Conservation (phyloP, 2,329 filamentous ascomycete species). For the Cordyceps pruinosa region DNA sequence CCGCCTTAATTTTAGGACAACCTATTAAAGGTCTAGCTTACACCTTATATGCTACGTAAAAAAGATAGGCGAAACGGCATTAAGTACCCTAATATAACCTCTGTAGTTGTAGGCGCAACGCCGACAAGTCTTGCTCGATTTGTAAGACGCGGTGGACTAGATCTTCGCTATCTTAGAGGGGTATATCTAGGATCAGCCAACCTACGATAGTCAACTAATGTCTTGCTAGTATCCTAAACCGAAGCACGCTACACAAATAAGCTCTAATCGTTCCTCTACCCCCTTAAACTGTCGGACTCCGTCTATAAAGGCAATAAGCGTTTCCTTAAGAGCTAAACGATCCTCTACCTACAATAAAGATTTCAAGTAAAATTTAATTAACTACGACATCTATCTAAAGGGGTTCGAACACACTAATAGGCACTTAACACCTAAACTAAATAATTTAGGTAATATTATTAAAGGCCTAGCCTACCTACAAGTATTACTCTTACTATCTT, state of each 20-base stretch:
- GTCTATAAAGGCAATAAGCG: conserved; percentile 16
- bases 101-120: background rate
- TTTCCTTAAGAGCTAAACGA: conserved; percentile 14
- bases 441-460: background rate
- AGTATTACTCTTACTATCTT: conserved; percentile 30
- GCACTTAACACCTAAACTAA: background rate
- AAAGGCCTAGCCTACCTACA: background rate
- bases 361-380: conserved; percentile 32
- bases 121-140: background rate
- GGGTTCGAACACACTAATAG: background rate
- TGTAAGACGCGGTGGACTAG: conserved; percentile 17
- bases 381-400: conserved; percentile 25
- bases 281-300: conserved; percentile 11
- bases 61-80: conserved; percentile 19
- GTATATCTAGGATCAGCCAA: conserved; percentile 12
- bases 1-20: conserved; percentile 18
- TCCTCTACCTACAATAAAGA: conserved; percentile 24
- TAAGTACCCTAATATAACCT: background rate
- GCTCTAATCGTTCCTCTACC: background rate
- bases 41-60: conserved; percentile 21
- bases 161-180: conserved; percentile 19
- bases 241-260: background rate
- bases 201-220: background rate
- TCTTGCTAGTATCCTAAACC: background rate
- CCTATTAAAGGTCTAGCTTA: conserved; percentile 22